A percentile compares a stretch with the other conserved stretches of the same genome.
These are phyloP conservation scores for Phialophora tarda DNA, from an alignment of 2,329 filamentous ascomycete species.

Conservation along the genomic window DNA sequence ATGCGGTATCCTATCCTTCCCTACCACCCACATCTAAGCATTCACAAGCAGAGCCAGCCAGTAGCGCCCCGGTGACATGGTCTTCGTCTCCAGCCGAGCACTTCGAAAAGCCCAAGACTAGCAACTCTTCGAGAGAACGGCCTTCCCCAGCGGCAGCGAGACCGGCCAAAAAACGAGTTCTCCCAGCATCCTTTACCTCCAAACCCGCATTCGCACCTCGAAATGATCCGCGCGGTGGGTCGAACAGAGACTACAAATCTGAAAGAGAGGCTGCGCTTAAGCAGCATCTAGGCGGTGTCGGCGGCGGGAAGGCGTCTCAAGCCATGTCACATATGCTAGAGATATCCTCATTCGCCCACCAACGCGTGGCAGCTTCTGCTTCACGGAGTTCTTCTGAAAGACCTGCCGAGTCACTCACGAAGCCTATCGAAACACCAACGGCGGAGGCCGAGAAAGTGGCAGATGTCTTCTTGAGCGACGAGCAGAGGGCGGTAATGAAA, in stretches of 20 bases:
- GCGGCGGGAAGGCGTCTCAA: conserved; percentile 18
- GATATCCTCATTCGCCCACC: conserved; percentile 23
- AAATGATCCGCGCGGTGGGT: neutral
- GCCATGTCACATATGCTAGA: conserved; percentile 34
- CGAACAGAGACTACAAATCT: conserved; percentile 5
- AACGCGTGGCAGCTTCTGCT: conserved; percentile 17
- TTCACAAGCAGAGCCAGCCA: conserved; percentile 47
- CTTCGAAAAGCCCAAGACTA: conserved; percentile 26
- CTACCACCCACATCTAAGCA: conserved; percentile 40
- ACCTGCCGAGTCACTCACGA: conserved; percentile 9
- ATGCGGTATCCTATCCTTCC: conserved; percentile 46
- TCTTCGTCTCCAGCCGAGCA: conserved; percentile 63
- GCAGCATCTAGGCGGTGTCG: conserved; percentile 9
- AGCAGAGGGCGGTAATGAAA: conserved; percentile 82
- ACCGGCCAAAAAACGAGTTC: conserved; percentile 64
- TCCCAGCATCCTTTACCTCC: conserved; percentile 62
- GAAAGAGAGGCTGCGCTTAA: conserved; percentile 20
- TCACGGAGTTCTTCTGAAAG: conserved; percentile 25
- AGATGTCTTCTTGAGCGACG: conserved; percentile 67
- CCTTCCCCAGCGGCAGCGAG: conserved; percentile 44
- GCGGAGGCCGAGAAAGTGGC: conserved; percentile 45
- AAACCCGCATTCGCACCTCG: conserved; percentile 41
- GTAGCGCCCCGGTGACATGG: conserved; percentile 71
- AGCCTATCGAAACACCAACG: conserved; percentile 20
- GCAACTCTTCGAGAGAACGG: neutral